These are phyloP conservation scores for Stephanocyclus meneghinianus DNA, from an alignment of 352 stramenopile genomes.

Conservation along the genomic window DNA sequence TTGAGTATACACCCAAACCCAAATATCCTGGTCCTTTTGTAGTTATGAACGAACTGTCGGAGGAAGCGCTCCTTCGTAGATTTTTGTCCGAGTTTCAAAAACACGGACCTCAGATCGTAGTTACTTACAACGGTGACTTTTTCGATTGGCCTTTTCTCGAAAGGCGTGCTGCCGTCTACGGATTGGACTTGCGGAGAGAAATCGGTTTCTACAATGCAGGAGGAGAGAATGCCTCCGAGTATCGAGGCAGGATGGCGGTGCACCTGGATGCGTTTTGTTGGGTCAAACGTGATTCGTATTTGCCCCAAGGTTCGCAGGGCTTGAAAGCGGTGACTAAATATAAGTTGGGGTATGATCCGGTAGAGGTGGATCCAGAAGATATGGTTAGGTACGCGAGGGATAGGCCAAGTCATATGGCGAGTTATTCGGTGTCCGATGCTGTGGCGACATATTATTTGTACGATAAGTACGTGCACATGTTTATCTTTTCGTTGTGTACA, in stretches of 20 bases:
- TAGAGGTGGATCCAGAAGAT: slow-evolving; percentile 97
- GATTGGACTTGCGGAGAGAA: slow-evolving; percentile 89
- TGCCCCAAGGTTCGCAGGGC: slow-evolving; percentile 96
- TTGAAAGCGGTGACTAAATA: slow-evolving; percentile 99
- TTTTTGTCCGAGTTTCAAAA: slow-evolving; percentile 87
- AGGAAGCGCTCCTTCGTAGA: slow-evolving; percentile 68
- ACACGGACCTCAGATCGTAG: slow-evolving; percentile 95
- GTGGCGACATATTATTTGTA: slow-evolving; percentile 99
- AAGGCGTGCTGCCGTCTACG: slow-evolving; percentile 87
- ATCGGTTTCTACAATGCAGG: slow-evolving; percentile 85
- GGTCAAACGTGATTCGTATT: slow-evolving; percentile 99
- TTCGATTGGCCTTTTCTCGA: slow-evolving; percentile 99
- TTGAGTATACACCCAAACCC: slow-evolving; percentile 98
- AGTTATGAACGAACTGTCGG: slow-evolving; percentile 93
- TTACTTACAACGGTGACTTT: slow-evolving; percentile 99
- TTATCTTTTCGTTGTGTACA: slow-evolving; percentile 99
- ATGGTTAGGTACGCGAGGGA: slow-evolving; percentile 95
- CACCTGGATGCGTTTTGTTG: slow-evolving; percentile 99
- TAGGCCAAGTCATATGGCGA: slow-evolving; percentile 95
- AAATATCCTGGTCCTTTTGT: slow-evolving; percentile 91
- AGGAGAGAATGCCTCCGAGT: slow-evolving; percentile 82
- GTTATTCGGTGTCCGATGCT: slow-evolving; percentile 99
- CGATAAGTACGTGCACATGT: slow-evolving; percentile 99
- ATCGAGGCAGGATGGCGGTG: slow-evolving; percentile 89
- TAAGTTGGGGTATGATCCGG: slow-evolving; percentile 98